Percentiles rank a stretch among this genome's conserved stretches.
Evolutionary conservation across 345 rosid species (phyloP).

Genomic region (Stellera chamaejasme): DNA sequence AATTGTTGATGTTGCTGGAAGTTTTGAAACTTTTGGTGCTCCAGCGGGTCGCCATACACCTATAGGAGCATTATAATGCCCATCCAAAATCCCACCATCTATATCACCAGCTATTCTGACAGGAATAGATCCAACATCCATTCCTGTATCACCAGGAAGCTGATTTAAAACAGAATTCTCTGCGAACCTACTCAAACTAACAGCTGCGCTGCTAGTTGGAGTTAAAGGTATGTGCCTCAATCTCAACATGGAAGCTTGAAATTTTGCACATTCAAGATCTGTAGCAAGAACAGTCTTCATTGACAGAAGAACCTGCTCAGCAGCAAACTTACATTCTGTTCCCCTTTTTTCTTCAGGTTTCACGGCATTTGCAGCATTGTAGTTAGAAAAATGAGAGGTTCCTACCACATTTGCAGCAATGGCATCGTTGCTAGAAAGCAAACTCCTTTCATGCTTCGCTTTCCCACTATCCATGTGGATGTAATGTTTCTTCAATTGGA

Average conservation of each 20-base stretch:
- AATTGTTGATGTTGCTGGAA: slow-evolving; percentile 45
- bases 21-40: slow-evolving; percentile 71
- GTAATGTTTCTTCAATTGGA: slow-evolving; percentile 48
- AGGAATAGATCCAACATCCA: slow-evolving; percentile 68
- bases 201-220: slow-evolving; percentile 35
- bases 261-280: slow-evolving; percentile 77
- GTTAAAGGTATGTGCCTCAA: slow-evolving; percentile 59
- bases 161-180: slow-evolving; percentile 57
- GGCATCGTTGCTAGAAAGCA: slow-evolving; percentile 29
- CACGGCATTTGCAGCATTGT: slow-evolving; percentile 38
- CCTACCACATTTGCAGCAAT: slow-evolving; percentile 34
- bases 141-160: slow-evolving; percentile 63
- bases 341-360: slow-evolving; percentile 47
- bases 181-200: slow-evolving; percentile 47
- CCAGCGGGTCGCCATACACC: slow-evolving; percentile 97
- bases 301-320: slow-evolving; percentile 44
- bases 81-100: slow-evolving; percentile 75
- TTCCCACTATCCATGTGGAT: slow-evolving; percentile 57
- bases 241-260: slow-evolving; percentile 92
- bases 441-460: slow-evolving; percentile 37
- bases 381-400: slow-evolving; percentile 46
- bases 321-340: slow-evolving; percentile 36
- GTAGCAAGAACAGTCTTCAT: slow-evolving; percentile 71
- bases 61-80: slow-evolving; percentile 77
- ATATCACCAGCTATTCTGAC: slow-evolving; percentile 89